Conservation (phyloP, 768 basidiomycete genomes). For the Suillus decipiens region DNA sequence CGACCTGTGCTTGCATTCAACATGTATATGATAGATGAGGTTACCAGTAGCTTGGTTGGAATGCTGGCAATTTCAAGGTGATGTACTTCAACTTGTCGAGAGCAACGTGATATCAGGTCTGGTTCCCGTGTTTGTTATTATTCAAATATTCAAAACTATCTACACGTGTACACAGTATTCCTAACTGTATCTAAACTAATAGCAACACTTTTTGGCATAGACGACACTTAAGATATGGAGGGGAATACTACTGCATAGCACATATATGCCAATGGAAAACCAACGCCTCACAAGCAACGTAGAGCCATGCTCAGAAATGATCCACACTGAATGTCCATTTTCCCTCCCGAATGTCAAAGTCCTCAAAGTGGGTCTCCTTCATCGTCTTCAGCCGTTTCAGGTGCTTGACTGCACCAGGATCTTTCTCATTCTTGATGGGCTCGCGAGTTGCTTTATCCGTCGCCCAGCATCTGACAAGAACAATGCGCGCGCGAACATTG, state of each 20-base stretch:
- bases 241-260: not conserved
- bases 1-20: constrained; percentile 19
- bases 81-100: not conserved
- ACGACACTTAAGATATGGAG: constrained; percentile 4
- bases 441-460: constrained; percentile 90
- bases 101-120: not conserved
- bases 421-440: constrained; percentile 79
- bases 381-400: constrained; percentile 81
- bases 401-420: constrained; percentile 70
- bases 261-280: not conserved
- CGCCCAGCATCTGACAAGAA: constrained; percentile 82
- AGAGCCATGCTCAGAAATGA: constrained; percentile 64
- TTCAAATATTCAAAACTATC: constrained; percentile 22
- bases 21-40: constrained; percentile 1
- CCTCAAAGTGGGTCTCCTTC: constrained; percentile 83
- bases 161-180: constrained; percentile 14
- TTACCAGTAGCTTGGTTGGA: not conserved
- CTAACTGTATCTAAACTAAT: constrained; percentile 22
- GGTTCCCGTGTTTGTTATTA: constrained; percentile 9
- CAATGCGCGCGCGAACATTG: constrained; percentile 83
- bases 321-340: constrained; percentile 94
- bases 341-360: constrained; percentile 78
- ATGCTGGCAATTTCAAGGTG: not conserved
- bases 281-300: not conserved
- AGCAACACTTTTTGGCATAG: constrained; percentile 11